Evolutionary conservation across 2,329 filamentous ascomycete genomes (phyloP), one percentile per base, ranked within the genome.

Genomic region (Exophiala sp.): DNA sequence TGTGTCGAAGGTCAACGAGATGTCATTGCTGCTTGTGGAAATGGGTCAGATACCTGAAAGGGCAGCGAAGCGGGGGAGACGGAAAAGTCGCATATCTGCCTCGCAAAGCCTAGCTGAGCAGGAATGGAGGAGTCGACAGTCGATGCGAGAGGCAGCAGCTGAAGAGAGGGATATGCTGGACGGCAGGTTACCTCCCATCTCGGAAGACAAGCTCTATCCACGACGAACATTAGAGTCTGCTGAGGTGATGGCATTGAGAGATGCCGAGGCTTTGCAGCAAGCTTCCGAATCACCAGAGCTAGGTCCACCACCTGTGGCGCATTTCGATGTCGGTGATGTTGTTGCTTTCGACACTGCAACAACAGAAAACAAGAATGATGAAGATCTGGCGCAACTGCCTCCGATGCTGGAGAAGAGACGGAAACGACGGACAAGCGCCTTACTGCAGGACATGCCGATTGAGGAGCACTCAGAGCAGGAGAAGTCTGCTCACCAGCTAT

Each of bases 181-280:
- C 47, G 69, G 70, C 33, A 67, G 75, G 61, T 70, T 86, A 60
- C 81, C 83, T 7, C 78, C 77, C 3, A 86, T 86, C 47, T 62
- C 73, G 2, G 83, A 86, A 66, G 78, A 79, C 64, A 84, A 83
- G 65, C 72, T 69, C 55, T 84, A 77, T 62, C 81, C 81, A 18
- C 71, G 81, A 59, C 67, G 70, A 54, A 83, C 80, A 7, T 68
- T 84, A 60, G 77, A 78, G 76, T 55, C 63, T 3, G 65, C 70
- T 32, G 74, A 75, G 46, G 44, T 75, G 14, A 59, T 67, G 24
- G 62, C 62, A 5, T 42, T 72, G 3, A 39, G 62, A 21, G 58
- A 65, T n/a, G 59, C 62, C 33, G 62, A 63, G 34, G 52, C 57
- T 10, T 57, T 63, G 43, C 54, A 56, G 34, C 43, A 59, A 20